Base-by-base conservation (phyloP, 495 filamentous ascomycete genomes). In the Lichina pygmaea region DNA sequence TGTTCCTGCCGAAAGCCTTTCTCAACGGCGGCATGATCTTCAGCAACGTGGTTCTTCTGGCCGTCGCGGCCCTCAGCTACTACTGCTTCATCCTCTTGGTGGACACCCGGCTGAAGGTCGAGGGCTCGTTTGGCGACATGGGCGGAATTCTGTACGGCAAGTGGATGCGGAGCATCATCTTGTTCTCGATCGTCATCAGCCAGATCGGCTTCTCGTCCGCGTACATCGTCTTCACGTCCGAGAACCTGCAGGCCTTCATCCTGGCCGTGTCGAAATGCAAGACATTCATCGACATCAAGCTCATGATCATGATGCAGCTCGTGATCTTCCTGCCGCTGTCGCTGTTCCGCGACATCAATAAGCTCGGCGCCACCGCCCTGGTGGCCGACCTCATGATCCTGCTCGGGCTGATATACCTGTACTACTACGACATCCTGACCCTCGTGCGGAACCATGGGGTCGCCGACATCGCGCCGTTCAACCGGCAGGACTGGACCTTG, bases 21-120 rank as follows among this genome's bases (percentile, higher is more conserved):
- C 68, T 92, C 41, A 97, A 95, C 52, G 89, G 89, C 42, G 89
- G 89, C 46, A 93, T 97, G 83, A 61, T 95, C 38, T 97, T 97
- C 61, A 93, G 82, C 56, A 91, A 83, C 56, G 47, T 93, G 45
- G 82, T 95, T 33, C 67, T 97, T 11, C 63, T 97, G 13, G 71
- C 67, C 47, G 81, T 94, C 16, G 85, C 89, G 2, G 57, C 70
- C 4, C 60, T 97, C 45, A 91, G 81, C 54, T 95, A 89, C 60
- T 93, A 94, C 63, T 92, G 83, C 60, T 97, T 97, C 59, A 81
- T 95, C 11, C 65, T 95, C 16, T 70, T 97, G 15, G 84, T 94
- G 33, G 78, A 74, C 47, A 85, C 85, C 8, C 74, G 91, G 44
- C 60, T 93, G 40, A 80, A 73, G 54, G 71, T 93, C 37, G 73